Conservation (phyloP, 75 land plant species). For the Gnetum montanum region DNA sequence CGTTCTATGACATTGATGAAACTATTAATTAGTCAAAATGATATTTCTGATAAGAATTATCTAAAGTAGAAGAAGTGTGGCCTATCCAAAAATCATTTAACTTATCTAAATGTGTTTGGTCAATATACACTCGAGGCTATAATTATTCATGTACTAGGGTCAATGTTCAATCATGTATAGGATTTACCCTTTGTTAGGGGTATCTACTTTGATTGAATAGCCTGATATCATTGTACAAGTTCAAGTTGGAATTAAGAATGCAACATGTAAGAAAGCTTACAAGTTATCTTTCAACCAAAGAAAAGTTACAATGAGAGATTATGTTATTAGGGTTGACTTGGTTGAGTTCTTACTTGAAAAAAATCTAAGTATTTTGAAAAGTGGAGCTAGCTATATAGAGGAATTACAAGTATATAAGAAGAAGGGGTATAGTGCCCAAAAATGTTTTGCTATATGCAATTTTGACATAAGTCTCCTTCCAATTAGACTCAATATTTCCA, state of each 20-base stretch:
- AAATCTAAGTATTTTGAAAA: not conserved
- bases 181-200: not conserved
- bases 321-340: not conserved
- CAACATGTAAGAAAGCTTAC: not conserved
- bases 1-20: not conserved
- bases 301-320: not conserved
- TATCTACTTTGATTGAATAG: not conserved
- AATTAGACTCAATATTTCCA: conserved; percentile 3
- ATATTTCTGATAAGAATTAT: not conserved
- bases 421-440: not conserved
- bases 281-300: not conserved
- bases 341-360: conserved; percentile 5
- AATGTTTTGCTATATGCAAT: not conserved
- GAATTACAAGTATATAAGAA: not conserved
- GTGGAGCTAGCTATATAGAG: not conserved
- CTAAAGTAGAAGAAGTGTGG: not conserved
- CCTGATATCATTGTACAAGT: not conserved
- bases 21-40: not conserved
- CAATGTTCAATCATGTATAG: not conserved
- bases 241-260: not conserved
- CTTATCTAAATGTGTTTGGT: not conserved
- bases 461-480: not conserved
- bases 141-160: conserved; percentile 1
- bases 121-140: conserved; percentile 1
- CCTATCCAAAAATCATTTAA: not conserved